Base-by-base conservation (phyloP, 768 basidiomycete genomes). In the Amanita pseudoporphyria region DNA sequence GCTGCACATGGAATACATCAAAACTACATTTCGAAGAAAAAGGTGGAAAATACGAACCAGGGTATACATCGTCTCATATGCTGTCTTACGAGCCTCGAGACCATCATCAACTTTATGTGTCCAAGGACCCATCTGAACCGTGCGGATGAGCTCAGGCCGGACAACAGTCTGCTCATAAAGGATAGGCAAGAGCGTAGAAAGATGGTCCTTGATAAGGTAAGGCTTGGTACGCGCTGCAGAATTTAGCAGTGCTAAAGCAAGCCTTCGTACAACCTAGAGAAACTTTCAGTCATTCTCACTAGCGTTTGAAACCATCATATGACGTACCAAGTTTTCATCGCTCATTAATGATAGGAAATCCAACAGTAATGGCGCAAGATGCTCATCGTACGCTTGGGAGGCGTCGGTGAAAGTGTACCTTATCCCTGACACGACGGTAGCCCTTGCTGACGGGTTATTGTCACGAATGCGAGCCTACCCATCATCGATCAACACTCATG, bases 111-210 rank as follows among this genome's bases (percentile, higher is more conserved):
- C 90, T 62, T 88, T 92, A 67, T 95, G 91, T 22, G 85, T 88
- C 92, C 92, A 96, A 2, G 93, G 92, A 18, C 93, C 92, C 93
- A 96, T 96, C 61, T 92, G 89, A 10, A 96, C 92, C 1, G 87
- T 89, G 26, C 87, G 81, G 60, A 95, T 83, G 51, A 93, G 79
- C 1, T 82, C 75, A 2, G 78, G 73, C 54, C 89, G 91, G 61
- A 93, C 68, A 32, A 74, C 61, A 0, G 94, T 96, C 68, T 97
- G 91, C 32, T 78, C 73, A 67, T 96, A 97, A 22, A 99, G 70
- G 49, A 75, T 78, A 1, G 93, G 92, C 41, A 96, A 71, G 4
- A 99, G 73, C 0, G 74, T 61, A 7, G 72, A 62, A 21, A 98
- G 72, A 56, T 95, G 89, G 13, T 94, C 91, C 31, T 87, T 77